Conservation (phyloP, 257 asterid species). For the Lithospermum erythrorhizon region DNA sequence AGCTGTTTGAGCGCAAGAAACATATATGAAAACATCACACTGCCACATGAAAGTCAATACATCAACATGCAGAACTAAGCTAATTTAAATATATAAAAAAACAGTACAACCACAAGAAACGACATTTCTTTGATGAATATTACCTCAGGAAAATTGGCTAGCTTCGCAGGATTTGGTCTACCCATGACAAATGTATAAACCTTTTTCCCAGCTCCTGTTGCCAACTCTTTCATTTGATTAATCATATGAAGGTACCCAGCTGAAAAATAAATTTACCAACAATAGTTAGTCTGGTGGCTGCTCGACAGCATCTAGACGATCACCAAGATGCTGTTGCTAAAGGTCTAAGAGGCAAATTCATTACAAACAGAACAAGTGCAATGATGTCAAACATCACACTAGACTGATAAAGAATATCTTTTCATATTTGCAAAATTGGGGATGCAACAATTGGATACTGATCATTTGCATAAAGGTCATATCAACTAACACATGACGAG, state of each 20-base stretch:
- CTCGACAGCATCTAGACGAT: neutral
- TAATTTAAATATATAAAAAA: neutral
- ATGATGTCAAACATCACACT: too few relatives aligned
- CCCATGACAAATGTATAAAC: constrained; percentile 94
- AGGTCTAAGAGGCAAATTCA: neutral
- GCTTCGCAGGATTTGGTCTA: constrained; percentile 87
- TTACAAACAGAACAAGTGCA: too few relatives aligned
- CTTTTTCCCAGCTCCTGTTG: constrained; percentile 77
- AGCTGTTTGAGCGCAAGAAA: constrained; percentile 91
- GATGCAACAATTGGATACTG: too few relatives aligned
- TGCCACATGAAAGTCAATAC: constrained; percentile 22
- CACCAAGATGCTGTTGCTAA: neutral
- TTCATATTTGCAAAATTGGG: neutral
- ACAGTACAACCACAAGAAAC: constrained; percentile 6
- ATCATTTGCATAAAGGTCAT: too few relatives aligned
- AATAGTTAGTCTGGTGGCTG: neutral
- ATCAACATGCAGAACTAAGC: constrained; percentile 12
- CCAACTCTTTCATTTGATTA: constrained; percentile 73
- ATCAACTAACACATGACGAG: too few relatives aligned
- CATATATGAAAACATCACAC: constrained; percentile 80
- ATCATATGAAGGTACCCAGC: constrained; percentile 93
- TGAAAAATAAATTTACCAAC: constrained; percentile 24
- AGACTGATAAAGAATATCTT: neutral
- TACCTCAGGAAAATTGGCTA: constrained; percentile 98
- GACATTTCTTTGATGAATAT: constrained; percentile 3